Evolutionary conservation across 2,329 filamentous ascomycete genomes (phyloP).

Genomic region (Colletotrichum endophyticum): DNA sequence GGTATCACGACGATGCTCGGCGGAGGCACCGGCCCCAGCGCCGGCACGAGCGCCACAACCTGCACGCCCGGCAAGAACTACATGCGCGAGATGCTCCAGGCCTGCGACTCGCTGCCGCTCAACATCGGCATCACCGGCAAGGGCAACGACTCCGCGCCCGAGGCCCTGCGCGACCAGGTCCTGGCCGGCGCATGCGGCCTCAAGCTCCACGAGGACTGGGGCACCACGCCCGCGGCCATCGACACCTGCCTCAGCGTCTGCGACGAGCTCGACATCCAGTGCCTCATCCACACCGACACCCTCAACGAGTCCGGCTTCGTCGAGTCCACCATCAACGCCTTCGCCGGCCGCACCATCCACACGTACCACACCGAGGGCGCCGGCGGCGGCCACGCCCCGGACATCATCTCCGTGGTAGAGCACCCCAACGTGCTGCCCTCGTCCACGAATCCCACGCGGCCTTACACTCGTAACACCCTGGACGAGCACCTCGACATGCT

Average conservation of each 20-base stretch:
- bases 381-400: constrained; percentile 91
- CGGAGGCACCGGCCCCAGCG: constrained; percentile 88
- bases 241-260: constrained; percentile 86
- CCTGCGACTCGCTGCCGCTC: constrained; percentile 78
- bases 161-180: constrained; percentile 79
- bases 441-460: constrained; percentile 90
- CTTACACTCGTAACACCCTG: constrained; percentile 89
- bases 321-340: constrained; percentile 84
- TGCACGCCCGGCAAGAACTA: constrained; percentile 88
- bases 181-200: constrained; percentile 86
- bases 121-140: constrained; percentile 94
- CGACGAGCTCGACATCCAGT: constrained; percentile 91
- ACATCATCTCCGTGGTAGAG: constrained; percentile 94
- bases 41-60: constrained; percentile 89
- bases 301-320: constrained; percentile 98
- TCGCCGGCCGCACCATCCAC: constrained; percentile 88
- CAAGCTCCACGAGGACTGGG: constrained; percentile 97
- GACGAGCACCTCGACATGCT: constrained; percentile 98
- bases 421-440: constrained; percentile 87
- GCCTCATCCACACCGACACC: constrained; percentile 93
- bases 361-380: constrained; percentile 98
- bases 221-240: constrained; percentile 87
- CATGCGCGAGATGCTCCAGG: constrained; percentile 89
- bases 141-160: constrained; percentile 80
- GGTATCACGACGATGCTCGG: constrained; percentile 92